Base-by-base conservation (phyloP, 2,329 filamentous ascomycete species). In the Aspergillus transmontanensis region DNA sequence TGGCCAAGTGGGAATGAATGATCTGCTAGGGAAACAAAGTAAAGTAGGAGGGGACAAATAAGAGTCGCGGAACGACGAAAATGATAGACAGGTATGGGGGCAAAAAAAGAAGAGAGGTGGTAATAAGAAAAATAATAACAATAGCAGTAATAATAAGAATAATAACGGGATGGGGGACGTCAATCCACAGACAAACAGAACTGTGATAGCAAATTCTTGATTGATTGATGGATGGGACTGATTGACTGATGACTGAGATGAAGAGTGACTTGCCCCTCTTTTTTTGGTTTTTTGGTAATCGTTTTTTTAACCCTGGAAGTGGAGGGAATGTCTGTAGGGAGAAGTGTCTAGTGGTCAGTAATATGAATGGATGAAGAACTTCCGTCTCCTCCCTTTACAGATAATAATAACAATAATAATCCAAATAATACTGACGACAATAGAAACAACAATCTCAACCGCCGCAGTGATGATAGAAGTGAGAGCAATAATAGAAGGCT, bases 71-170 rank as follows among this genome's bases (percentile, higher is more conserved):
- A 28, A 46, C 34, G 48, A 53, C 10, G 21, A 54, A 2, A 30
- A n/a, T 21, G 26, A 50, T 19, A 50, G 26, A 21, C 26, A 19
- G 26, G 48, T 51, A 48, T 56, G 36, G 45, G 56, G 60, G 32
- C 61, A 43, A 34, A 50, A 23, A 32, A 32, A 58, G 53, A 57
- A 62, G 51, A 45, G 59, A 63, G 55, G 30, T 58, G 41, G 16
- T 48, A 23, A 58, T 51, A 57, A 59, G 51, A 57, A 63, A 59
- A 56, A 65, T 56, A 36, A 59, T 19, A 51, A 56, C 39, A 60
- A 51, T 43, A 51, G 60, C 48, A 51, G 26, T 50, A n/a, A 50
- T 30, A 51, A 32, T 11, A 32, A 51, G 26, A 48, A 48, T 26
- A 48, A 28, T 26, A 48, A 48, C 14, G 45, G 45, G 26, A 50